Base-by-base conservation (phyloP, 2,329 filamentous ascomycete species). In the Ophiosphaerella korrae region DNA sequence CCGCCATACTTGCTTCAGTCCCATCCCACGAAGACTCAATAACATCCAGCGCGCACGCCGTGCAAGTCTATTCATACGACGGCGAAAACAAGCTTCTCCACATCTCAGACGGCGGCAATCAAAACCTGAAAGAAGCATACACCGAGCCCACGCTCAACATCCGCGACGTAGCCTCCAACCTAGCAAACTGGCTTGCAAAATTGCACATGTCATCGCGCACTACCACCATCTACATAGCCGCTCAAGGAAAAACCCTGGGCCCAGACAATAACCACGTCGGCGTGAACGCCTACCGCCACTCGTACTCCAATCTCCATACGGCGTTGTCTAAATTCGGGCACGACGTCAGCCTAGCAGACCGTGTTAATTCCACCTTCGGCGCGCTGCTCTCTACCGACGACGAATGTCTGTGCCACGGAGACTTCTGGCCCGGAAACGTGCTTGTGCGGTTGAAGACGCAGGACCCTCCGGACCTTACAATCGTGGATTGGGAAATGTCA, bases 361-460 rank as follows among this genome's bases (percentile, higher is more conserved):
- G 42, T 1, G 55, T 73, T 44, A 60, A 73, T 39, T 63, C 63
- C 11, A 40, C 53, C 7, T 75, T 64, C 16, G 72, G 71, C 2
- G 51, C 53, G 7, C 36, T 57, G 5, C 55, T 74, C 3, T 45
- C 40, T 6, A 57, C 39, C 2, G 72, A 74, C 11, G 54, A 70
- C 33, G 71, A 67, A 35, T 70, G 65, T 33, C 39, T 75, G 0
- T 74, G 72, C 32, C 71, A 75, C 40, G 74, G 73, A 18, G 72
- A 75, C 42, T 75, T 74, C 47, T 75, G 73, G 73, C 68, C 73
- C 1, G 72, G 71, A 0, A 75, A 75, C 26, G 58, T 75, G 1
- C 53, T 75, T 7, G 58, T 75, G 5, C 55, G 49, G 13, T 14
- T 35, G 21, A 40, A 49, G 7, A 36, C 0, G 33, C 5, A 18